Evolutionary conservation across 495 filamentous ascomycete genomes (phyloP).

Genomic region (Pseudoneurospora amorphoporcata): DNA sequence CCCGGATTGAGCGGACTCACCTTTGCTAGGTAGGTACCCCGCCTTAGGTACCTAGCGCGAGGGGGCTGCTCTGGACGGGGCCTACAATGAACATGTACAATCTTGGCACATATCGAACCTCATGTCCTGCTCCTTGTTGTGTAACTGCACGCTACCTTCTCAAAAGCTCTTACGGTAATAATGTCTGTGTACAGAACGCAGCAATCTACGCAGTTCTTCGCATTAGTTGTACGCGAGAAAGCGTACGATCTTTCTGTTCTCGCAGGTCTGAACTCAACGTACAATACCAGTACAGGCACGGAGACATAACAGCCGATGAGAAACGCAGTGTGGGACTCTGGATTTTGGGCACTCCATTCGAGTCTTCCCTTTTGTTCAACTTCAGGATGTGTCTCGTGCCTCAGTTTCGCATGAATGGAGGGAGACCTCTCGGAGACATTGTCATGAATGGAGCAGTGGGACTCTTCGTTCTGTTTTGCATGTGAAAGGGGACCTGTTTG

Average conservation of each 20-base stretch:
- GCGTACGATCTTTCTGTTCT: background rate
- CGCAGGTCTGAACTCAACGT: background rate
- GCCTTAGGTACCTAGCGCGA: too few relatives aligned
- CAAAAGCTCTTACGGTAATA: background rate
- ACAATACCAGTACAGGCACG: background rate
- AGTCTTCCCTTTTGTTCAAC: background rate
- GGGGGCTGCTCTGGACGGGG: background rate
- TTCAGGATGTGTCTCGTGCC: background rate
- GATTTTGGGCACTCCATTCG: background rate
- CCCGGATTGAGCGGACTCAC: background rate
- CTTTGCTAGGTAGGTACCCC: background rate
- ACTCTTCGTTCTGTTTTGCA: background rate
- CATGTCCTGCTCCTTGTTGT: background rate
- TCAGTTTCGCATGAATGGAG: background rate
- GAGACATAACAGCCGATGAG: background rate
- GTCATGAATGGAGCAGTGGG: background rate
- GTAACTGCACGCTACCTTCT: background rate
- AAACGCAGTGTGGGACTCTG: background rate
- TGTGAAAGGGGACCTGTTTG: background rate
- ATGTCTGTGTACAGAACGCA: background rate
- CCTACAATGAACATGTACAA: background rate
- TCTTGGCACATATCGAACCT: background rate
- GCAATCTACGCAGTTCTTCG: background rate
- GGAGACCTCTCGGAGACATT: background rate
- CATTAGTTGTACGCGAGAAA: background rate